Evolutionary conservation across 177 flowering plant genomes (phyloP), one percentile per base, ranked within the genome.

Genomic region (Vitis hybrid): DNA sequence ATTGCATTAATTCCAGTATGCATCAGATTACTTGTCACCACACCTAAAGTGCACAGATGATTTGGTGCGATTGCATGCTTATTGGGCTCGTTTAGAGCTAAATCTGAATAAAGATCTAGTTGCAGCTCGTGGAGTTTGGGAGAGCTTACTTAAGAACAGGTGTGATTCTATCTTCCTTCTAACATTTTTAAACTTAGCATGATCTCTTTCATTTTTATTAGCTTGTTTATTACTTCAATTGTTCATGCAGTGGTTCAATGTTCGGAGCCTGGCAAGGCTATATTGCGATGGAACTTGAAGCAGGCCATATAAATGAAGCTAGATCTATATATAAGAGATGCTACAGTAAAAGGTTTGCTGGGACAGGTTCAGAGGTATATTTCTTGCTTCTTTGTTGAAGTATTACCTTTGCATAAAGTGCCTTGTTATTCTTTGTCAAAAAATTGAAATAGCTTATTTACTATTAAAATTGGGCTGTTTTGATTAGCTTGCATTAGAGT

Each of bases 61-160:
- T 58, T 82, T 93, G 34, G 60, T 93, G 71, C 88, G 61, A 54
- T 75, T 93, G 76, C 75, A 92, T 83, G 77, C 82, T 64, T 96
- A 96, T 76, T 96, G 99, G 99, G 89, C 98, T 59, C 87, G 82
- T 52, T 76, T 96, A 58, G 99, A 93, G 83, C 75, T 81, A 56
- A 79, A 73, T 8, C 71, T 88, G 57, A 89, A 83, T 53, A 87
- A 90, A 66, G 92, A 96, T 81, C 50, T 85, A 76, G 76, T 5
- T 83, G 92, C 93, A 59, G 95, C 97, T 68, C 97, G 97, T 72
- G 87, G 86, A 71, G 98, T 90, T 68, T 96, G 99, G 99, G 99
- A 96, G 74, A 86, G 87, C 78, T 84, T 96, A 67, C 86, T 92
- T 61, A 96, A 93, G 81, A 86, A 69, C 57, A 79, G 98, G 99